phyloP scores from a whole-genome alignment of 2,329 filamentous ascomycete species.

The Gaeumannomyces tritici region DNA sequence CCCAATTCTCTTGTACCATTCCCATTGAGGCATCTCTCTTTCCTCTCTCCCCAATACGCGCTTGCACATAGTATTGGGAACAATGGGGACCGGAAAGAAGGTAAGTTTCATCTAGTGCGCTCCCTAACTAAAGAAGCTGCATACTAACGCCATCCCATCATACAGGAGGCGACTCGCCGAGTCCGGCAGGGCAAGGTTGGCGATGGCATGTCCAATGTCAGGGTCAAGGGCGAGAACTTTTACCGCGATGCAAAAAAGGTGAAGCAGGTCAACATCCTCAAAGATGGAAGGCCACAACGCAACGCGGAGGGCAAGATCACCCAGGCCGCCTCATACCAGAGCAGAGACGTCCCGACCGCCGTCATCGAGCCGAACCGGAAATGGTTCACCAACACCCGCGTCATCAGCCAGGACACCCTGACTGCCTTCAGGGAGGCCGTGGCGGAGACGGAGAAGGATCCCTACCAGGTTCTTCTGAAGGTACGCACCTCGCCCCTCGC shows the following conservation, averaged over 20 bases:
- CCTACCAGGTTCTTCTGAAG: constrained; percentile 91
- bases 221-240: constrained; percentile 95
- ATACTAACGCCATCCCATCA: background rate
- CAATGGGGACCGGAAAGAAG: constrained; percentile 81
- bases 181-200: constrained; percentile 75
- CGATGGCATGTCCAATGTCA: constrained; percentile 87
- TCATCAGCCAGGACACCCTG: constrained; percentile 71
- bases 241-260: constrained; percentile 48
- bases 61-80: constrained; percentile 16
- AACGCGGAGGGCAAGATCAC: constrained; percentile 79
- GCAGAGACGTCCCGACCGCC: constrained; percentile 68
- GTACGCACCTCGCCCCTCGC: background rate
- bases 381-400: constrained; percentile 93
- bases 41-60: constrained; percentile 12
- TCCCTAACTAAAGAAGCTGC: background rate
- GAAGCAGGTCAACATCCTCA: constrained; percentile 50
- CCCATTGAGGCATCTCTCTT: background rate
- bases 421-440: constrained; percentile 80
- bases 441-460: constrained; percentile 79
- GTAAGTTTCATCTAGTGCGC: background rate
- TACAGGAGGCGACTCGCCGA: constrained; percentile 68
- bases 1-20: background rate
- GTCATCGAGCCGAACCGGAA: constrained; percentile 92
- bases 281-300: constrained; percentile 67
- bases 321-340: constrained; percentile 48